Evolutionary conservation across 2,329 filamentous ascomycete species (phyloP).

Genomic region (Pseudofabraea citricarpa): DNA sequence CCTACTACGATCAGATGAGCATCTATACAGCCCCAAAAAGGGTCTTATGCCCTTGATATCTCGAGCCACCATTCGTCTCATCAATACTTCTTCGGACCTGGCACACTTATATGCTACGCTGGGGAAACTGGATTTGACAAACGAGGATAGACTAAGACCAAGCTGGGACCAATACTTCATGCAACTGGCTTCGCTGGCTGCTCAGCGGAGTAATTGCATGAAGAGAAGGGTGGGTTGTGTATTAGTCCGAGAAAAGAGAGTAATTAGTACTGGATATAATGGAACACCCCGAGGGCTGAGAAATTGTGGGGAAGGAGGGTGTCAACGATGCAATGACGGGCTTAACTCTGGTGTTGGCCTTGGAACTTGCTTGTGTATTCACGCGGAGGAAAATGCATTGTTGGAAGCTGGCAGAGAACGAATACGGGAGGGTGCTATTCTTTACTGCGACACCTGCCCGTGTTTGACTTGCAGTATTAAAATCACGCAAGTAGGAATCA

Average conservation of each 20-base stretch:
- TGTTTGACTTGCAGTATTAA: constrained; percentile 98
- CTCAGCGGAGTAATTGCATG: constrained; percentile 95
- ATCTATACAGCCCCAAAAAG: constrained; percentile 63
- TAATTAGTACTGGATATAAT: constrained; percentile 96
- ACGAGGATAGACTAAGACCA: constrained; percentile 76
- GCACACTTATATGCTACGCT: constrained; percentile 69
- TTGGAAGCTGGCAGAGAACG: constrained; percentile 90
- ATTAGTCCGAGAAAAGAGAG: constrained; percentile 76
- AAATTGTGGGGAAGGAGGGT: constrained; percentile 93
- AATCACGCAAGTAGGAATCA: constrained; percentile 93
- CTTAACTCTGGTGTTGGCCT: constrained; percentile 66
- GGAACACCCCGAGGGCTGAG: constrained; percentile 84
- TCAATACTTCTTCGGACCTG: constrained; percentile 76
- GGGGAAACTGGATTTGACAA: constrained; percentile 67
- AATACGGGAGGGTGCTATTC: constrained; percentile 72
- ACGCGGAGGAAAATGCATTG: constrained; percentile 95
- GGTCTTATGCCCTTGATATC: constrained; percentile 75
- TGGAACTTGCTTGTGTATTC: constrained; percentile 89
- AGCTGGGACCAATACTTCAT: constrained; percentile 98
- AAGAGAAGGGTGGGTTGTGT: constrained; percentile 94
- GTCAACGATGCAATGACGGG: constrained; percentile 77
- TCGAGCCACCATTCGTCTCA: constrained; percentile 74
- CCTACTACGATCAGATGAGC: constrained; percentile 57
- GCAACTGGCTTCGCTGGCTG: constrained; percentile 87
- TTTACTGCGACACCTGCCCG: constrained; percentile 96